phyloP scores from a whole-genome alignment of 495 filamentous ascomycete genomes.

The Aspergillus ellipticus region DNA sequence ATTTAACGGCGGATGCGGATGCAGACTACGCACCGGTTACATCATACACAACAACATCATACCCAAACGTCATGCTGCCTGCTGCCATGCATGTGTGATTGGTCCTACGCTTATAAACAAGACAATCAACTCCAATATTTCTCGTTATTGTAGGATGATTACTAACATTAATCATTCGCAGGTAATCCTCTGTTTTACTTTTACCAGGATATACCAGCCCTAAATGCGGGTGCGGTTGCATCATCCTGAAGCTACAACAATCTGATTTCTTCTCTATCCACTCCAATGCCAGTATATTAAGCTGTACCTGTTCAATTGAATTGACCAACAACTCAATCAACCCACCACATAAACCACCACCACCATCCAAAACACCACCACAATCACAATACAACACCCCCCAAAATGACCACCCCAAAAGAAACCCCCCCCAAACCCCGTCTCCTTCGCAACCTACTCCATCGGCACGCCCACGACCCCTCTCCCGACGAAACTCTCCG shows the following conservation, averaged over 20 bases:
- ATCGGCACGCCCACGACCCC: conserved; percentile 53
- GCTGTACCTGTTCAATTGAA: neutral
- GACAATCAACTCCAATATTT: too few species aligned
- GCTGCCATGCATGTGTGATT: too few species aligned
- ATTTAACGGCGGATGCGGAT: neutral
- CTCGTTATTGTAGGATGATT: too few species aligned
- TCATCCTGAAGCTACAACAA: neutral
- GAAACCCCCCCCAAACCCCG: conserved; percentile 37
- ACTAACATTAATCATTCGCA: neutral
- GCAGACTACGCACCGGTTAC: neutral
- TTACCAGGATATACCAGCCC: neutral
- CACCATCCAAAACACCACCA: too few species aligned
- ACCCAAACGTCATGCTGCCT: too few species aligned
- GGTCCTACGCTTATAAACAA: too few species aligned
- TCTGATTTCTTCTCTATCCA: too few species aligned
- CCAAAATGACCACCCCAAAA: too few species aligned
- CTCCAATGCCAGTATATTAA: too few species aligned
- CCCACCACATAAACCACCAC: too few species aligned
- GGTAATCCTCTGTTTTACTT: too few species aligned
- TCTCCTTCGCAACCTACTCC: conserved; percentile 63
- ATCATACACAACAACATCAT: neutral
- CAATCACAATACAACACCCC: neutral
- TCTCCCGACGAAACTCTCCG: conserved; percentile 61
- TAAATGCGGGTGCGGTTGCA: neutral
- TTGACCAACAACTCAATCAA: too few species aligned